Evolutionary conservation across 371 early-diverging fungal species (phyloP), one percentile per base, ranked within the genome.

Genomic region (Basidiobolus meristosporus): DNA sequence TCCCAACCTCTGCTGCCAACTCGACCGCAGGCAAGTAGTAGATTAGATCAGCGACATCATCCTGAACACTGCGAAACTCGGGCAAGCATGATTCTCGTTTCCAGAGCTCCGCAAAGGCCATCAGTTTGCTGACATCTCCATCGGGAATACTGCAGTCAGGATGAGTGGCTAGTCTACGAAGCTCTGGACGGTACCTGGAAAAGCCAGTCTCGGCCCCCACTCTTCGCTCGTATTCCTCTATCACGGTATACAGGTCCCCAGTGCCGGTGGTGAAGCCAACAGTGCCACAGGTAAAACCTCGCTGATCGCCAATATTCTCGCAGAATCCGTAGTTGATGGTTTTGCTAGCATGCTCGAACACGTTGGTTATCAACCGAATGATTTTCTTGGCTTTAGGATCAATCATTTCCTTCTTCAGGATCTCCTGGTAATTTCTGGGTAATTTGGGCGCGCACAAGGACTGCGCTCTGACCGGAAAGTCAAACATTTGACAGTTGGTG

Each of bases 201-300:
- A 68, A 37, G 0, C 43, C 41, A 7, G 51, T 44, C 7, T 54
- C 52, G 1, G 51, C 43, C 11, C 53, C 51, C 0, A 43, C 40
- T 18, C 57, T 29, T 14, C 47, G 42, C 2, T 53, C 50, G 23
- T 68, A 70, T 36, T 57, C 58, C n/a, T 62, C 41, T 0, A 70
- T 54, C 0, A 73, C 65, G 1, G 58, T 44, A 45, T 58, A 60
- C 0, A 65, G 65, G 42, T 70, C 70, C 18, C 68, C 65, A 9
- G 70, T 69, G 17, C 63, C 67, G 0, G 70, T 62, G 17, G 68
- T 68, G 34, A 70, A 73, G 2, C 68, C 68, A 32, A 70, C 67
- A 41, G 65, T 63, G n/a, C 71, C 71, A 31, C 67, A 44, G 1
- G 46, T 43, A 32, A 39, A 56, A 0, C 51, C 59, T 7, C 51